phyloP scores from a whole-genome alignment of 371 early-diverging fungal genomes.

The Rhizopus arrhizus region DNA sequence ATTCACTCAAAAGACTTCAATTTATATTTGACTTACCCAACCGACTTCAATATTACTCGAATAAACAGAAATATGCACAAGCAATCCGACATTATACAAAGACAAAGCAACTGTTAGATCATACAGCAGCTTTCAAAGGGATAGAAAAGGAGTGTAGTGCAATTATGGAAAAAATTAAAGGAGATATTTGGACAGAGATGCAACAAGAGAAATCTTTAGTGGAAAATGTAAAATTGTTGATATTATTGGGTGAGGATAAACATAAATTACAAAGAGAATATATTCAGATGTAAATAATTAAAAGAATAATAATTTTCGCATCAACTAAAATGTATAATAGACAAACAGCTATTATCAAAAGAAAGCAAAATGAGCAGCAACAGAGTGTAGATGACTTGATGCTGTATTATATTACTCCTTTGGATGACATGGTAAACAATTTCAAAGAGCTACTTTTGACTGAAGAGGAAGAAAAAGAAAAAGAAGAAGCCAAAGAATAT shows the following conservation, averaged over 20 bases:
- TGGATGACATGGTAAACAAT: conserved; percentile 33
- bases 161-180: conserved; percentile 71
- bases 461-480: conserved; percentile 6
- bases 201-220: conserved; percentile 32
- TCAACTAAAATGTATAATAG: conserved; percentile 1
- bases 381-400: conserved; percentile 19
- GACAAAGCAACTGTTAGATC: conserved; percentile 70
- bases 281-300: conserved; percentile 45
- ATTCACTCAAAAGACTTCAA: conserved; percentile 75
- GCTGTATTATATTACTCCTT: conserved; percentile 19
- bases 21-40: conserved; percentile 86
- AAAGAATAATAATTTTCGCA: background rate
- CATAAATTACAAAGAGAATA: conserved; percentile 50
- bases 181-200: conserved; percentile 46
- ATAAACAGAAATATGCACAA: conserved; percentile 62
- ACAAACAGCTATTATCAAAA: conserved; percentile 26
- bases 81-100: conserved; percentile 80
- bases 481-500: conserved; percentile 26
- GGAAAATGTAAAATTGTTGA: conserved; percentile 61
- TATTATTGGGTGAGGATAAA: conserved; percentile 59
- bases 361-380: conserved; percentile 14
- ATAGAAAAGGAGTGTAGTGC: conserved; percentile 76
- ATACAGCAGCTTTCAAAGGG: conserved; percentile 73
- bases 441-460: conserved; percentile 30
- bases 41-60: conserved; percentile 64